Base-by-base conservation (phyloP, 305 asterid species). In the Fraxinus xanthoxyloides region DNA sequence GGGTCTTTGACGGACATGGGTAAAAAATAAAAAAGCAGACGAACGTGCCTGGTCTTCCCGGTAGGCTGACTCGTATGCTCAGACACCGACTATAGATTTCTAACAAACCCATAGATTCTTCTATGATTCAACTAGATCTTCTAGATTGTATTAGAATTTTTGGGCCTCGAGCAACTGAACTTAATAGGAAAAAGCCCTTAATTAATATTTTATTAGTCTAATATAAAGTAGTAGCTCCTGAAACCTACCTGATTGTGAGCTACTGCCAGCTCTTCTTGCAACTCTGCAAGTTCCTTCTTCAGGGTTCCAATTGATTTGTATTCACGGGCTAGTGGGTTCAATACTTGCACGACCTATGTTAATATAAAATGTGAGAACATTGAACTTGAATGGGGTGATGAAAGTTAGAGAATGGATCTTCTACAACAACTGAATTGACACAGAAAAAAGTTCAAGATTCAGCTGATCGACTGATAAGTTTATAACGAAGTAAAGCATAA, bases 251-350 rank as follows among this genome's bases (percentile, higher is more conserved):
- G 91, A 85, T 84, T 92, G 87, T 93, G 98, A 59, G 98, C 97
- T 75, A 76, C 88, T 26, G 91, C 61, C 17, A 93, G 88, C 77
- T 87, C 98, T 75, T 87, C 95, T 86, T 95, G 98, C 82, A 95
- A 87, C 76, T 85, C 98, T 8, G 93, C 96, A 0, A 93, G 94
- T 74, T 93, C 98, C 88, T 91, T 92, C 85, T 88, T 93, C 80
- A 93, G 78, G 56, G 98, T 92, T 70, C 96, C 97, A 77, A 93
- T 90, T 26, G 98, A 95, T 86, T 93, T 95, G 87, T 89, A 93
- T 12, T 93, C 97, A 61, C 98, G 97, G 28, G 97, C 98, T 72
- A 95, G 92, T 84, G 98, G 98, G 80, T 93, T 95, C 81, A 95
- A 81, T 31, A 92, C 98, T 79, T 95, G 97, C 76, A 95, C 98